phyloP scores from a whole-genome alignment of 2,329 filamentous ascomycete species.

The Cladophialophora bantiana region DNA sequence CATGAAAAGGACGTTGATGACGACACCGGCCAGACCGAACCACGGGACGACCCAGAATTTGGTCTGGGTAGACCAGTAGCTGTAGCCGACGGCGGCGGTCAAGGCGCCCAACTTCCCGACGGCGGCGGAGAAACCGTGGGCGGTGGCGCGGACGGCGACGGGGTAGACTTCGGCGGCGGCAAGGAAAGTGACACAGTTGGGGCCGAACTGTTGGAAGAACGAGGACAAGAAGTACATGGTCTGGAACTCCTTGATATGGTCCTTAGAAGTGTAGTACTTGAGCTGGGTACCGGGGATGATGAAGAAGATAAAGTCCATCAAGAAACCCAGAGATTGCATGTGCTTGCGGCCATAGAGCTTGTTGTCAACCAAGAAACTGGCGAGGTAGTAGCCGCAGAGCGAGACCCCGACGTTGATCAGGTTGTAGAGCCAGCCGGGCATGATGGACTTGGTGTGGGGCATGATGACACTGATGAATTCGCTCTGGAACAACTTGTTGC shows the following conservation, averaged over 20 bases:
- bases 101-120: constrained; percentile 88
- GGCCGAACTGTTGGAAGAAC: constrained; percentile 99
- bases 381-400: constrained; percentile 86
- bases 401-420: constrained; percentile 88
- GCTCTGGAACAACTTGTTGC: constrained; percentile 95
- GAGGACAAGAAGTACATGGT: constrained; percentile 95
- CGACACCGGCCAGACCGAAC: constrained; percentile 88
- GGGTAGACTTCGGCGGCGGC: constrained; percentile 97
- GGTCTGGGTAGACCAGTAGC: constrained; percentile 78
- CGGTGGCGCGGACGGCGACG: constrained; percentile 88
- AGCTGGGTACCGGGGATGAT: constrained; percentile 89
- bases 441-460: constrained; percentile 71
- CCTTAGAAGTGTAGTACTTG: constrained; percentile 76
- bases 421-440: constrained; percentile 91
- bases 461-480: constrained; percentile 88
- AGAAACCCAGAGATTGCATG: constrained; percentile 95
- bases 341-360: constrained; percentile 94
- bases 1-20: constrained; percentile 84
- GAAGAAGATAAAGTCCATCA: constrained; percentile 93
- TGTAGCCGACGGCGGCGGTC: constrained; percentile 86
- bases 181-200: constrained; percentile 95
- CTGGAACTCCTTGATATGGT: constrained; percentile 86
- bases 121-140: constrained; percentile 93
- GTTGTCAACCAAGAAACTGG: constrained; percentile 87
- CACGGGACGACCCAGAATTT: constrained; percentile 77